phyloP scores from a whole-genome alignment of 768 basidiomycete species.

The Mycena filopes region DNA sequence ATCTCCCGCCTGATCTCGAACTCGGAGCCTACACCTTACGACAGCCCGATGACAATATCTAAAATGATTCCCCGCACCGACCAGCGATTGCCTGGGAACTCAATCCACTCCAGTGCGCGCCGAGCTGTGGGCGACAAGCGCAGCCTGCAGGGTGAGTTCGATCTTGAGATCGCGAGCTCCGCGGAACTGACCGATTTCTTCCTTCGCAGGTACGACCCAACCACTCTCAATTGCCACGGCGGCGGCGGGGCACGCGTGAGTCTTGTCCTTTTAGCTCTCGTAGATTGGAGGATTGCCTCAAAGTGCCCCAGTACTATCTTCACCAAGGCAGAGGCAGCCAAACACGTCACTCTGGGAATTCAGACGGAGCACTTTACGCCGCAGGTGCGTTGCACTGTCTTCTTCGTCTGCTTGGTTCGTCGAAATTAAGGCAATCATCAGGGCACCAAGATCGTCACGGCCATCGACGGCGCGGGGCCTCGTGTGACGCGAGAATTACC shows the following conservation, averaged over 20 bases:
- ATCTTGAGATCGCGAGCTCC: constrained; percentile 68
- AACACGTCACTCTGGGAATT: constrained; percentile 71
- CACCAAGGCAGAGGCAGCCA: constrained; percentile 64
- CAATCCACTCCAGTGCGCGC: too few species aligned
- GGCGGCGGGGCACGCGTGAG: constrained; percentile 70
- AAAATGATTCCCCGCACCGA: too few species aligned
- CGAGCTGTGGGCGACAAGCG: too few species aligned
- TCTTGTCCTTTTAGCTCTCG: constrained; percentile 14
- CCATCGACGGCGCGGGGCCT: too few species aligned
- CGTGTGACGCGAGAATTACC: too few species aligned
- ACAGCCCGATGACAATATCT: too few species aligned
- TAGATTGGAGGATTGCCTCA: constrained; percentile 31
- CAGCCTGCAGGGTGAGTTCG: constrained; percentile 73
- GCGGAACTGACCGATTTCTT: constrained; percentile 83
- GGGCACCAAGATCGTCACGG: too few species aligned
- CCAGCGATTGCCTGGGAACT: too few species aligned
- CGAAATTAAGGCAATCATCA: too few species aligned
- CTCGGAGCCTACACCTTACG: too few species aligned
- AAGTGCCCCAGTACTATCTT: constrained; percentile 86
- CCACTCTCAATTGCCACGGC: constrained; percentile 71
- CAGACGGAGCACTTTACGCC: constrained; percentile 73
- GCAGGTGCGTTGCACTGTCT: constrained; percentile 40
- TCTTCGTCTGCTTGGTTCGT: background rate
- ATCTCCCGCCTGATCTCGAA: too few species aligned
- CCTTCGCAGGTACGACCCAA: constrained; percentile 81